Percentiles rank a stretch among this genome's conserved stretches.
Conservation (phyloP, 345 rosid genomes). For the Balakata baccata region DNA sequence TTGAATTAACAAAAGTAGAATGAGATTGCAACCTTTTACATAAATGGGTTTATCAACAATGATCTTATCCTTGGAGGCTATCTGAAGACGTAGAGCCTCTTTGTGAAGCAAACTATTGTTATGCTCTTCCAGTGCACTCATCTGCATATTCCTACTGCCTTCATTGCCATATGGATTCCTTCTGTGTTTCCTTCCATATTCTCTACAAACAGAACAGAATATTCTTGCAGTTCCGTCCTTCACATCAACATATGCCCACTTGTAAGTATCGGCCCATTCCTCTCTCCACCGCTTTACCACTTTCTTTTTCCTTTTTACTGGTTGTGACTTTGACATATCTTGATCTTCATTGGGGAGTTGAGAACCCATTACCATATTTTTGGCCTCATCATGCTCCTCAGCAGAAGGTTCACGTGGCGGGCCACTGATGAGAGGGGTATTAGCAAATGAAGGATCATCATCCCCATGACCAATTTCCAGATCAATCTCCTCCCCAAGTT, state of each 20-base stretch:
- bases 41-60: conserved; percentile 80
- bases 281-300: conserved; percentile 99
- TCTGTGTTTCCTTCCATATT: conserved; percentile 94
- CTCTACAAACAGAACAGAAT: conserved; percentile 95
- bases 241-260: conserved; percentile 98
- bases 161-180: conserved; percentile 98
- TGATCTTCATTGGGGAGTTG: conserved; percentile 64
- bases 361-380: conserved; percentile 72
- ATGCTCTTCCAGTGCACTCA: conserved; percentile 99
- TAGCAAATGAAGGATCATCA: conserved; percentile 80
- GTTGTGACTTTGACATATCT: conserved; percentile 59
- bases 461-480: conserved; percentile 94
- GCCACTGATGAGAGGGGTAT: conserved; percentile 63
- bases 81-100: conserved; percentile 97
- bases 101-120: conserved; percentile 98
- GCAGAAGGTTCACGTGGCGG: conserved; percentile 61
- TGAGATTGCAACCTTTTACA: conserved; percentile 67
- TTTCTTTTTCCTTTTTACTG: conserved; percentile 87
- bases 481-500: conserved; percentile 97
- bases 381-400: conserved; percentile 79
- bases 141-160: conserved; percentile 99
- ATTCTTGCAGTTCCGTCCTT: conserved; percentile 97
- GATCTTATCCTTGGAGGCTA: conserved; percentile 93
- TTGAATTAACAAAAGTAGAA: conserved; percentile 3
- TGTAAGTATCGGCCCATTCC: conserved; percentile 99